Conservation (phyloP, 2,329 filamentous ascomycete species). For the Hansfordia pulvinata region DNA sequence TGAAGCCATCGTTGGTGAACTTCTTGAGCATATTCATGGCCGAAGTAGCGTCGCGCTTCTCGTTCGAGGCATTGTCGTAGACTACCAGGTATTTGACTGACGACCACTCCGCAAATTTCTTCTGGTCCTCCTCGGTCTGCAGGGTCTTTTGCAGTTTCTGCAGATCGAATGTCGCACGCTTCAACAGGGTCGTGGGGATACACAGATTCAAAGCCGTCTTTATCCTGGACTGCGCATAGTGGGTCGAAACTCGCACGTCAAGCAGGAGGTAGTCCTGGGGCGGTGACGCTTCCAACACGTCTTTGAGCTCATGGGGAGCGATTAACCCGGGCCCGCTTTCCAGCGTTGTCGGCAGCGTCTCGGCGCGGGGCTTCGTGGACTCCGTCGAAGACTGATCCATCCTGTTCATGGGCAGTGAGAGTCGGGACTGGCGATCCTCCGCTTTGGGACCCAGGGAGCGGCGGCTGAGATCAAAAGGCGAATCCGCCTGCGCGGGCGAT, state of each 20-base stretch:
- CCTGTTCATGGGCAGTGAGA: slow-evolving; percentile 38
- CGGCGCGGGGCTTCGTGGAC: slow-evolving; percentile 22
- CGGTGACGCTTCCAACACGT: slow-evolving; percentile 32
- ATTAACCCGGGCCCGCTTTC: slow-evolving; percentile 39
- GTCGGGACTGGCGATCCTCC: slow-evolving; percentile 37
- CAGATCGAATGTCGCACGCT: slow-evolving; percentile 80
- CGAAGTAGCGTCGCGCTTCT: slow-evolving; percentile 67
- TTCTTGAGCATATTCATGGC: slow-evolving; percentile 87
- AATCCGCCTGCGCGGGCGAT: slow-evolving; percentile 25
- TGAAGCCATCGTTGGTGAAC: slow-evolving; percentile 74
- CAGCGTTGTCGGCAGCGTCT: slow-evolving; percentile 36
- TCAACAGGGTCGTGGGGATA: slow-evolving; percentile 86
- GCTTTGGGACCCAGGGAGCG: slow-evolving; percentile 22
- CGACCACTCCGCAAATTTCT: slow-evolving; percentile 65
- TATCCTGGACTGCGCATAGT: slow-evolving; percentile 64
- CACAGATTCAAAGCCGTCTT: slow-evolving; percentile 79
- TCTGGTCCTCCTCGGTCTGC: slow-evolving; percentile 53
- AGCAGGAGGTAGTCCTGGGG: slow-evolving; percentile 49
- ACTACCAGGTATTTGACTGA: slow-evolving; percentile 66
- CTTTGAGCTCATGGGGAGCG: slow-evolving; percentile 36
- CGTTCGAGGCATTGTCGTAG: slow-evolving; percentile 67
- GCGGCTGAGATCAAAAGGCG: slow-evolving; percentile 17
- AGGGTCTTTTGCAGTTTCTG: slow-evolving; percentile 82
- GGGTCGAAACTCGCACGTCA: slow-evolving; percentile 77
- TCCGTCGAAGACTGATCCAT: slow-evolving; percentile 23